Evolutionary conservation across 73 alveolate genomes (phyloP).

Genomic region (Tetrahymena borealis): DNA sequence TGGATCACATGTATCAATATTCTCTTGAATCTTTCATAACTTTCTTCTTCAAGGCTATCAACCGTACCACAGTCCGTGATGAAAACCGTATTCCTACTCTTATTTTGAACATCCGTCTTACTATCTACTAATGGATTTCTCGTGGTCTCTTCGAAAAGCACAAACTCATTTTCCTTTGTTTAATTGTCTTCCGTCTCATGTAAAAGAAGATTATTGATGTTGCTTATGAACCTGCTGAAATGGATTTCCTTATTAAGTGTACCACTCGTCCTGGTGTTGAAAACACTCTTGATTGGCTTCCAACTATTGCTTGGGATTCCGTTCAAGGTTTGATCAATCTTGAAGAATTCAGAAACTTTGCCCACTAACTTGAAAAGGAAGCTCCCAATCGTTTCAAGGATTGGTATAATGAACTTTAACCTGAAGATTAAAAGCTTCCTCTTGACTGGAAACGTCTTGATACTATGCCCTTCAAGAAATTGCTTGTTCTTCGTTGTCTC

Average conservation of each 20-base stretch:
- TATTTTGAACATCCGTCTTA: constrained; percentile 92
- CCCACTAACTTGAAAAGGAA: constrained; percentile 97
- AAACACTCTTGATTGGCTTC: constrained; percentile 98
- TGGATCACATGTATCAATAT: constrained; percentile 99
- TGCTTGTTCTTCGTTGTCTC: constrained; percentile 95
- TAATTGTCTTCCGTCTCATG: constrained; percentile 96
- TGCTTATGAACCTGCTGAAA: constrained; percentile 44
- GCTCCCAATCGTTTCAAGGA: constrained; percentile 98
- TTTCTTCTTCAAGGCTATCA: constrained; percentile 98
- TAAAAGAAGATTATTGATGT: constrained; percentile 89
- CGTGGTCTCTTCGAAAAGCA: constrained; percentile 99
- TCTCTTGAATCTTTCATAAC: constrained; percentile 96
- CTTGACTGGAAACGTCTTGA: constrained; percentile 99
- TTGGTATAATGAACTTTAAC: constrained; percentile 98
- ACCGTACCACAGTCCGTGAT: constrained; percentile 92
- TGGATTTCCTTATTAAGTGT: constrained; percentile 49
- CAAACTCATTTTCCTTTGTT: constrained; percentile 96
- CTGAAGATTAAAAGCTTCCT: constrained; percentile 99
- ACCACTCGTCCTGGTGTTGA: constrained; percentile 77
- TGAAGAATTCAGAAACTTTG: constrained; percentile 95
- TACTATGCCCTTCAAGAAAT: constrained; percentile 95
- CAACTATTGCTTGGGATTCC: constrained; percentile 94
- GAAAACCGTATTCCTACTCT: constrained; percentile 87
- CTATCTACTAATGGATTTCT: constrained; percentile 97
- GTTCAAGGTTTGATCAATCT: constrained; percentile 92